Conservation (phyloP, 768 basidiomycete species). For the Tricholoma flavovirens region DNA sequence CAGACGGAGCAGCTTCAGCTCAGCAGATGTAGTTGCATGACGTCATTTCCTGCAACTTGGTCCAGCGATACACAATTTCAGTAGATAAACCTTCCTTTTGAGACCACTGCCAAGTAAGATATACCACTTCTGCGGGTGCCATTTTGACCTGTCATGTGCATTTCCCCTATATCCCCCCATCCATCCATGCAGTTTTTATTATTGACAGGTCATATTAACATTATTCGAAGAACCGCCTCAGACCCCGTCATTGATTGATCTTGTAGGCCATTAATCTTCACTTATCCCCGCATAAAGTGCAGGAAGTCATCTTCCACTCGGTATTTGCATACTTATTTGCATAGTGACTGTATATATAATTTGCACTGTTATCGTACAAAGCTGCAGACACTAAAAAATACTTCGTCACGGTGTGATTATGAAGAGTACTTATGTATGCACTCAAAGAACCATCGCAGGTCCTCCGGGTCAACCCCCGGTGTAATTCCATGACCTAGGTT, state of each 20-base stretch:
- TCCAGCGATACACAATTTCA: neutral
- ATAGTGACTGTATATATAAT: constrained; percentile 4
- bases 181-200: constrained; percentile 26
- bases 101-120: constrained; percentile 7
- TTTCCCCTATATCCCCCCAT: constrained; percentile 25
- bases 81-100: constrained; percentile 4
- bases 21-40: constrained; percentile 79
- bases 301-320: neutral
- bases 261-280: neutral
- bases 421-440: constrained; percentile 81
- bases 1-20: constrained; percentile 82
- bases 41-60: neutral
- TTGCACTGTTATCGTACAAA: neutral
- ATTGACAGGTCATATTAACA: constrained; percentile 13
- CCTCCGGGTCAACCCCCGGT: constrained; percentile 91
- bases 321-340: neutral
- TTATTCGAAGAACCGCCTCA: constrained; percentile 4
- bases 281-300: neutral
- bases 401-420: neutral
- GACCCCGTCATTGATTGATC: constrained; percentile 13
- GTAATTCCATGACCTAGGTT: constrained; percentile 98
- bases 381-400: too few relatives aligned
- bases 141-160: constrained; percentile 16
- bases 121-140: constrained; percentile 8
- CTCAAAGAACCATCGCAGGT: constrained; percentile 86